Percentiles rank a stretch among this genome's conserved stretches.
These are phyloP conservation scores for Fusarium illudens DNA, from an alignment of 2,329 filamentous ascomycete genomes.

Conservation along the genomic window DNA sequence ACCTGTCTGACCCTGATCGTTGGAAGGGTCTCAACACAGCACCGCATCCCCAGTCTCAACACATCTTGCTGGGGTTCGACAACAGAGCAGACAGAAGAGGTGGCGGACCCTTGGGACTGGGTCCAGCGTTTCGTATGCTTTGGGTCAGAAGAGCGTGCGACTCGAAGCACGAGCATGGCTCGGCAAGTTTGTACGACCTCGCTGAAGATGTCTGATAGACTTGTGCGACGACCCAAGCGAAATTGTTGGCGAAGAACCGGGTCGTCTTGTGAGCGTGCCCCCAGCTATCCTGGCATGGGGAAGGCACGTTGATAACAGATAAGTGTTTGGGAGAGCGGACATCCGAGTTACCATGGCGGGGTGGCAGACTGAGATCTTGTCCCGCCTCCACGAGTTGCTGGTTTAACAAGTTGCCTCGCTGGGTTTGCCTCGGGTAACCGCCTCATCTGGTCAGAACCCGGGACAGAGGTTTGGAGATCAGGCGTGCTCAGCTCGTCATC, in stretches of 20 bases:
- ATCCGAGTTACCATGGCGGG: conserved; percentile 23
- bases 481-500: not conserved
- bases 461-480: conserved; percentile 12
- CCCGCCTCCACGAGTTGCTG: conserved; percentile 27
- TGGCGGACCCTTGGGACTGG: conserved; percentile 6
- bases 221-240: conserved; percentile 39
- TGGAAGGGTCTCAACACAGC: conserved; percentile 23
- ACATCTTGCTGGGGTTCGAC: conserved; percentile 6
- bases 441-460: conserved; percentile 23
- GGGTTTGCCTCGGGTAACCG: conserved; percentile 28
- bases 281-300: not conserved
- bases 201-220: conserved; percentile 33
- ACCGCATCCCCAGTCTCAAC: conserved; percentile 16
- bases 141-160: conserved; percentile 10
- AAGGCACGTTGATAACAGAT: conserved; percentile 4
- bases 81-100: conserved; percentile 2
- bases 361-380: conserved; percentile 20
- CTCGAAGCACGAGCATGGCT: conserved; percentile 20
- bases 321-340: not conserved
- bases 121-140: conserved; percentile 12
- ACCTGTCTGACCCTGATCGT: conserved; percentile 14
- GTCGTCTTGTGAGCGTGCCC: conserved; percentile 13
- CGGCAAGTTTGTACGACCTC: conserved; percentile 27
- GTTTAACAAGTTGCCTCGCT: conserved; percentile 28
- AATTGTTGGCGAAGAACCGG: conserved; percentile 31